A percentile compares a stretch with the other conserved stretches of the same genome.
These are phyloP conservation scores for Penicillium alfredii DNA, from an alignment of 495 filamentous ascomycete genomes.

Conservation along the genomic window DNA sequence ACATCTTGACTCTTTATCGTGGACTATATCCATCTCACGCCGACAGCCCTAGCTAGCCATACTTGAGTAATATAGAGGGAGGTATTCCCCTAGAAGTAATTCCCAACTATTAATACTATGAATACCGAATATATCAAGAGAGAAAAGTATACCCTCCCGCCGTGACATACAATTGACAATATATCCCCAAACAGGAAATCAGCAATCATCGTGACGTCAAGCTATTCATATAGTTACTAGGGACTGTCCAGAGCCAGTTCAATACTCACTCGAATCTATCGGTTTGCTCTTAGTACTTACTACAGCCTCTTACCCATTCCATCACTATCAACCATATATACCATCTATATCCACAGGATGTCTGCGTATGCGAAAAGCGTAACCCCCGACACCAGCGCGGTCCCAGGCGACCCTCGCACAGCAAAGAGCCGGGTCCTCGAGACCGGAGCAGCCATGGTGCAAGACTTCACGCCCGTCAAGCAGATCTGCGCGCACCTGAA, in stretches of 20 bases:
- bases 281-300: no score
- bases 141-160: no score
- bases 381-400: slow-evolving; percentile 22
- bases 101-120: no score
- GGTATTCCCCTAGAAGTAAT: no score
- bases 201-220: neutral
- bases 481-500: slow-evolving; percentile 79
- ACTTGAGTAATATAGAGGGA: no score
- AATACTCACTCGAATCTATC: no score
- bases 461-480: slow-evolving; percentile 68
- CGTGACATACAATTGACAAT: neutral
- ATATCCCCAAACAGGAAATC: neutral
- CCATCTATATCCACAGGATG: slow-evolving; percentile 4
- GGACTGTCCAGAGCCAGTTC: no score
- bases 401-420: slow-evolving; percentile 47
- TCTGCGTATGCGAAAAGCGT: slow-evolving; percentile 1
- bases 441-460: slow-evolving; percentile 54
- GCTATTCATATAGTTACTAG: no score
- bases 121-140: no score
- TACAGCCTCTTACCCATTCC: slow-evolving; percentile 1
- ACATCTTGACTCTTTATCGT: no score
- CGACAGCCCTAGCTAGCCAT: no score
- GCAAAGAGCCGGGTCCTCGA: slow-evolving; percentile 58
- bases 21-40: no score
- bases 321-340: neutral